Evolutionary conservation across 805 yeast genomes (phyloP).

Genomic region (Yamadazyma paraphyllophila): DNA sequence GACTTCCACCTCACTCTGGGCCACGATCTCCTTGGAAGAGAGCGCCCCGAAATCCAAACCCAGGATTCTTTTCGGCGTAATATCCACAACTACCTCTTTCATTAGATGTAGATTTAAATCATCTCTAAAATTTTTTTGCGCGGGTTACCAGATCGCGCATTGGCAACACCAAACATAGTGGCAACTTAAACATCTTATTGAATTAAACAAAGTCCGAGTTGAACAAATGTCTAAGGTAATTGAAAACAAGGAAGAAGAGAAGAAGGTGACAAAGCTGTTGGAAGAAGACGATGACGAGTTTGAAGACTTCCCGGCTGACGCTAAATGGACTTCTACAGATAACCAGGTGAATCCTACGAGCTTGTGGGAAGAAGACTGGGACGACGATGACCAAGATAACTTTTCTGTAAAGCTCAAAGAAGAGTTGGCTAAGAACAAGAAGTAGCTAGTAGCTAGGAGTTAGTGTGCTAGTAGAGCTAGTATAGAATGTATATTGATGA

Average conservation of each 20-base stretch:
- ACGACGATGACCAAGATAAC: slow-evolving; percentile 90
- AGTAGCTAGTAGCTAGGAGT: background rate
- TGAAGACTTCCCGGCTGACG: slow-evolving; percentile 93
- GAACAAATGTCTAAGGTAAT: background rate
- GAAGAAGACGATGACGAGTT: slow-evolving; percentile 98
- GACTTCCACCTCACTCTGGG: slow-evolving; percentile 93
- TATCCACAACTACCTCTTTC: slow-evolving; percentile 62
- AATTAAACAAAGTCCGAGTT: too few species aligned
- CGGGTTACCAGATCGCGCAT: background rate
- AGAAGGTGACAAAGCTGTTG: slow-evolving; percentile 59
- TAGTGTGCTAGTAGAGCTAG: too few species aligned
- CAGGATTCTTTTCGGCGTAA: slow-evolving; percentile 84
- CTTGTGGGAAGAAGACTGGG: slow-evolving; percentile 98
- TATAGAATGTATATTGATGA: too few species aligned
- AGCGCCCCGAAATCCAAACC: slow-evolving; percentile 92
- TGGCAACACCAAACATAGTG: background rate
- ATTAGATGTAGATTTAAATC: slow-evolving; percentile 15
- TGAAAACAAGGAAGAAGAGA: slow-evolving; percentile 17
- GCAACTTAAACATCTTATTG: background rate
- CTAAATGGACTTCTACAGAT: slow-evolving; percentile 72
- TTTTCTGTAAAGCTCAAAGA: slow-evolving; percentile 71
- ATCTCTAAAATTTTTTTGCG: slow-evolving; percentile 3
- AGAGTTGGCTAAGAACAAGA: slow-evolving; percentile 28
- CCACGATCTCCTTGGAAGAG: slow-evolving; percentile 86
- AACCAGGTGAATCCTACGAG: slow-evolving; percentile 52